Evolutionary conservation across 345 rosid genomes (phyloP).

Genomic region (Ricinus communis): DNA sequence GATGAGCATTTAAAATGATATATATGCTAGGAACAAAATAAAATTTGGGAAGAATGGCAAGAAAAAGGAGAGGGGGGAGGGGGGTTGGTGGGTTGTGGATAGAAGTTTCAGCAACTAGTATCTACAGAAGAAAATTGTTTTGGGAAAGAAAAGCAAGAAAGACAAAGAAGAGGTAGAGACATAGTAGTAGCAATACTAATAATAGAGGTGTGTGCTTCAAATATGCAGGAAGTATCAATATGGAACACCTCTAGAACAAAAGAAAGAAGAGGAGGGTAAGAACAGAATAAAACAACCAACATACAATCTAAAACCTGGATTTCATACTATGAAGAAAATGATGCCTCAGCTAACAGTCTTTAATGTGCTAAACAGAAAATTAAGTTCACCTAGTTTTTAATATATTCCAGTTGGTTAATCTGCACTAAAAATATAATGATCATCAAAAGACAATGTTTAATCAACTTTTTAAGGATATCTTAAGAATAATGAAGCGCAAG

Average conservation of each 20-base stretch:
- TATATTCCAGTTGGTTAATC: neutral
- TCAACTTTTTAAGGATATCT: neutral
- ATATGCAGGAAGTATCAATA: neutral
- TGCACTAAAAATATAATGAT: too few species aligned
- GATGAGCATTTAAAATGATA: neutral
- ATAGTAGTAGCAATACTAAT: neutral
- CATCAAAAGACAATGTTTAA: too few species aligned
- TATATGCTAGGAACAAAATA: neutral
- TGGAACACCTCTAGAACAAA: neutral
- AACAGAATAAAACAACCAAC: neutral
- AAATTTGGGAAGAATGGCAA: neutral
- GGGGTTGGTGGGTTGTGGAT: neutral
- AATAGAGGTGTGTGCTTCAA: neutral
- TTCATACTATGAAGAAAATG: neutral
- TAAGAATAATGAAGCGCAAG: neutral
- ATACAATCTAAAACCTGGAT: constrained; percentile 4
- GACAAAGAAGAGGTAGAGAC: neutral
- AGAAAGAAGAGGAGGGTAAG: neutral
- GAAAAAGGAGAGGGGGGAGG: too few species aligned
- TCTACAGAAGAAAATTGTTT: neutral
- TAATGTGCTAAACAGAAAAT: neutral
- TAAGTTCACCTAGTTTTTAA: neutral
- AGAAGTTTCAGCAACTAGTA: neutral
- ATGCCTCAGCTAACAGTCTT: neutral
- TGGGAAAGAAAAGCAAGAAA: neutral